Evolutionary conservation across 352 stramenopile genomes (phyloP), one percentile per base, ranked within the genome.

Genomic region (Pythium dissotocum): DNA sequence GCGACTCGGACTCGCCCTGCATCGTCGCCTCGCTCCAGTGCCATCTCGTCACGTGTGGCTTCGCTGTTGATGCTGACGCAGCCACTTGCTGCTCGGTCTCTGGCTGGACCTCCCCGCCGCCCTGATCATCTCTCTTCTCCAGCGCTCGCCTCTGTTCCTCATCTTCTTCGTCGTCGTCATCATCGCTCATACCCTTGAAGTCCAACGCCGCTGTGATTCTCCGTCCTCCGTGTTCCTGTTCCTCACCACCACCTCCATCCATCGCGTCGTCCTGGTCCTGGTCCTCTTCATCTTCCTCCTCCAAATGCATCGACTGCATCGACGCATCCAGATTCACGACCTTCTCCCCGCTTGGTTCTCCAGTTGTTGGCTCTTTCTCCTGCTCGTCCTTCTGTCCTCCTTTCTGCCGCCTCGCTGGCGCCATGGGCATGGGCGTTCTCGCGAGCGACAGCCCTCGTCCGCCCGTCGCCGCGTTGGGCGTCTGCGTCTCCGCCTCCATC

Each of bases 301-400:
- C 85, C n/a, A 90, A 55, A 49, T 88, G 74, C 74, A 90, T 80
- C n/a, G 78, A 88, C 30, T 88, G 82, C 82, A 90, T 92, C 2
- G 84, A 90, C 6, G 81, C 77, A 59, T 92, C 77, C 33, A 92
- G 69, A 59, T 87, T 69, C 10, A 51, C 54, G 0, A 77, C 67
- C 7, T 61, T 46, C 28, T 58, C 55, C 6, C 18, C 14, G 49
- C 9, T 36, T 6, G 6, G 18, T 32, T 14, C 16, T 18, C 13
- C 24, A 28, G 8, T 40, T 32, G 4, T 38, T 12, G 10, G 36
- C n/a, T 40, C 6, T 6, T 53, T 53, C 46, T 6, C 32, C 46
- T 53, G 38, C 9, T 12, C n/a, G 46, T 53, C 21, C 3, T 32
- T n/a, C 44, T 51, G 7, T 51, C 18, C 1, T 3, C 14, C 16